Percentiles rank a stretch among this genome's conserved stretches.
These are phyloP conservation scores for Leccinum imitatum DNA, from an alignment of 768 basidiomycete genomes.

Conservation along the genomic window DNA sequence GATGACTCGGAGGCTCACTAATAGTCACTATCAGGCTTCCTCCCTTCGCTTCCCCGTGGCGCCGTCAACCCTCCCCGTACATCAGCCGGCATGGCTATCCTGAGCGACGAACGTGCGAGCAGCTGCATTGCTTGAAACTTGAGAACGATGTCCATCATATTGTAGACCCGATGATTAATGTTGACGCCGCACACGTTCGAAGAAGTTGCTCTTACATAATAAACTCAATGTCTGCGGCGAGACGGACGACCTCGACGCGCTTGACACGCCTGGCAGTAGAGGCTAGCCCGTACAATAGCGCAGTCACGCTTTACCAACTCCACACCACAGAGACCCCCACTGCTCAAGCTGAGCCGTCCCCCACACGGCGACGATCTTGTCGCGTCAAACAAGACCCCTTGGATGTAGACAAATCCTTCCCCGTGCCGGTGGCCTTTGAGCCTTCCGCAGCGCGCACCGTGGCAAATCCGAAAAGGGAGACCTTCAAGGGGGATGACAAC, in stretches of 20 bases:
- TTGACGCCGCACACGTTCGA: no score
- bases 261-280: slow-evolving; percentile 37
- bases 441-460: neutral
- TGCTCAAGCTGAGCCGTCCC: slow-evolving; percentile 14
- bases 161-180: no score
- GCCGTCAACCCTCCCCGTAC: no score
- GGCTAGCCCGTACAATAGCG: slow-evolving; percentile 44
- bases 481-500: neutral
- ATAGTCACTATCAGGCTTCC: no score
- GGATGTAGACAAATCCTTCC: neutral
- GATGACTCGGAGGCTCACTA: no score
- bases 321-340: neutral
- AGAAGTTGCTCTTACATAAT: neutral
- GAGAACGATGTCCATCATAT: no score
- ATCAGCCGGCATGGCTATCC: no score
- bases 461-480: neutral
- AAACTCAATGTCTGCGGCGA: slow-evolving; percentile 21
- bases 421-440: neutral
- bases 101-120: no score
- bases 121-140: no score
- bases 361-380: slow-evolving; percentile 18
- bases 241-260: slow-evolving; percentile 30
- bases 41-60: no score
- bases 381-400: slow-evolving; percentile 33
- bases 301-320: slow-evolving; percentile 41